Evolutionary conservation across 1,139 yeast genomes (phyloP), one percentile per base, ranked within the genome.

Genomic region (Nematodospora anomalae): DNA sequence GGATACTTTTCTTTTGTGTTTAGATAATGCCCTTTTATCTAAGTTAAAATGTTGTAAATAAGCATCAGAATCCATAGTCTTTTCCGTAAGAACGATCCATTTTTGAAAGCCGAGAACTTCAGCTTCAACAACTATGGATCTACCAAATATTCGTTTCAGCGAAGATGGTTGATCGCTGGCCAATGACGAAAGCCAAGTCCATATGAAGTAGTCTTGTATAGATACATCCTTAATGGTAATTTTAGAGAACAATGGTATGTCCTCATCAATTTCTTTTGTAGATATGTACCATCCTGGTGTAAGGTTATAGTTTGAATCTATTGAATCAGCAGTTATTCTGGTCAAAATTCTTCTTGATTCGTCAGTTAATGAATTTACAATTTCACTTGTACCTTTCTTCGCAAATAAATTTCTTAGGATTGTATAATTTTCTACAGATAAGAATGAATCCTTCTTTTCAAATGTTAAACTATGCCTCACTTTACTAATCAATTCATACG

Each of bases 181-280:
- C 18, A 87, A 58, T 2, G 89, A 76, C 3, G 89, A 80, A 49
- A 87, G 66, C 96, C 96, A 88, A 0, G 95, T 78, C 96, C 96
- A 88, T 20, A 87, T 85, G 52, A 83, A 87, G 54, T 84, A 88
- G 54, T 88, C 96, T 58, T 86, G 95, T 22, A 88, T 77, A 2
- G 87, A 74, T 1, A 85, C 83, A 43, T 85, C 76, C 12, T 76
- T 64, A 11, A 83, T 74, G 3, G 71, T 60, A 2, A 87, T 80
- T 21, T 80, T 75, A 3, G 71, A 60, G 40, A 53, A 63, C 16
- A 62, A 50, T 2, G 75, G 73, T 13, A 67, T 64, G 39, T 66
- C 58, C 2, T 56, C 54, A 36, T 57, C 60, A 7, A 41, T 41
- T 5, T 50, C 48, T 2, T 32, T 16, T 6, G 28, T 34, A 6